Evolutionary conservation across 768 basidiomycete species (phyloP), one percentile per base, ranked within the genome.

Genomic region (Panaeolus cyanescens): DNA sequence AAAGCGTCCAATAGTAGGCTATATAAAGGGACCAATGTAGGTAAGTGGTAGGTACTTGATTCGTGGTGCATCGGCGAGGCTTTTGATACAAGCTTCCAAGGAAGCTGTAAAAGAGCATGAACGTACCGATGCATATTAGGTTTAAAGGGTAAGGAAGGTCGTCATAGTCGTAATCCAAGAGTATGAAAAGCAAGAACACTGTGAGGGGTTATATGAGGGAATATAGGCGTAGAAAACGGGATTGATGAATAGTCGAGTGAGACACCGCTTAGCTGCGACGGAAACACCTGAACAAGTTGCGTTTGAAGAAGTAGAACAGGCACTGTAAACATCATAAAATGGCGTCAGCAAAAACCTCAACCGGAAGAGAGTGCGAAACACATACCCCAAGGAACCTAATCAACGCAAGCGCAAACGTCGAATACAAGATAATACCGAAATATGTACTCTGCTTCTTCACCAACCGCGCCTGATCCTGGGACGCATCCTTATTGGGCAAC

Each of bases 271-370:
- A 93, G 69, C 88, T 91, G 68, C 81, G 84, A 67, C 92, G 84
- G 83, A 89, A 94, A 73, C 82, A 90, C 65, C 89, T 80, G 85
- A 92, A 93, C 55, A 94, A 74, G 74, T 93, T 92, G 64, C 91
- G 85, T 74, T 84, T 90, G 80, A 93, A 83, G 81, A 87, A 91
- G 78, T 93, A 94, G 72, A 70, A 92, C 65, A 94, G 70, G 72
- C 92, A 93, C 92, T 94, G 65, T 5, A 59, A 61, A 61, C n/a
- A 56, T 17, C 32, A 33, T 25, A 50, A 17, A 3, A 53, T 5
- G 28, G 58, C 40, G 62, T 60, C 31, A 45, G 34, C 32, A 19
- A 19, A 57, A 57, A 53, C 28, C 28, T 31, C 42, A 53, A 15
- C 33, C 9, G 33, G 17, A 50, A 31, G 54, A 19, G 54, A 55